Base-by-base conservation (phyloP, 345 rosid species). In the Brassica cretica region DNA sequence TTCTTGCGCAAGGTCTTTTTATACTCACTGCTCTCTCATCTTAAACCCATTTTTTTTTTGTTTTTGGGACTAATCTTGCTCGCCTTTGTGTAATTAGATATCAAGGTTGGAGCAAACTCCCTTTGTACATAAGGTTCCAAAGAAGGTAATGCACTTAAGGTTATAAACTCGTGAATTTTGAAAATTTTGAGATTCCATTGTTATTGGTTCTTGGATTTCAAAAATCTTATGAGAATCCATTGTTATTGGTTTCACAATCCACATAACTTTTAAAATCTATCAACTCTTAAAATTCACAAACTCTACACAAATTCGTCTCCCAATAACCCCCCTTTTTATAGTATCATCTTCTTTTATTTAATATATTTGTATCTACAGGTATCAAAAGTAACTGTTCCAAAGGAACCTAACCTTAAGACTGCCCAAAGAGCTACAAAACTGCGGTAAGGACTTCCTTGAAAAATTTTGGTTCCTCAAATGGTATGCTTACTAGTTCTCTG, bases 71-170 rank as follows among this genome's bases (percentile, higher is more conserved):
- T 68, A 58, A 32, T 29, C 25, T 7, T 51, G 0, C 30, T 55
- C 21, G 53, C 39, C 72, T 71, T 72, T 80, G 66, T 37, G 41
- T 39, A 64, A 67, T 35, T 87, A 94, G 98, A 85, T 80, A 56
- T 80, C 96, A 24, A 77, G 80, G 71, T 44, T 89, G 87, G 89
- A 90, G 81, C 90, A 85, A 76, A 75, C 86, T 65, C 75, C 68
- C 32, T 85, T 90, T 74, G 55, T 60, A 66, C 97, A 88, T 84
- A 92, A 94, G 81, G 74, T 64, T 70, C 69, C 83, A 70, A 71
- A 11, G 64, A 80, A 70, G 79, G 83, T 80, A 75, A 64, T 21
- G 32, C 63, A 70, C 16, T 56, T 21, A 37, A 49, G 18, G 56
- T 49, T 49, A 14, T 49, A 27, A 37, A 27, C 24, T 21, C 24